Evolutionary conservation across 2,329 filamentous ascomycete species (phyloP), one percentile per base, ranked within the genome.

Genomic region (Neopestalotiopsis clavispora): DNA sequence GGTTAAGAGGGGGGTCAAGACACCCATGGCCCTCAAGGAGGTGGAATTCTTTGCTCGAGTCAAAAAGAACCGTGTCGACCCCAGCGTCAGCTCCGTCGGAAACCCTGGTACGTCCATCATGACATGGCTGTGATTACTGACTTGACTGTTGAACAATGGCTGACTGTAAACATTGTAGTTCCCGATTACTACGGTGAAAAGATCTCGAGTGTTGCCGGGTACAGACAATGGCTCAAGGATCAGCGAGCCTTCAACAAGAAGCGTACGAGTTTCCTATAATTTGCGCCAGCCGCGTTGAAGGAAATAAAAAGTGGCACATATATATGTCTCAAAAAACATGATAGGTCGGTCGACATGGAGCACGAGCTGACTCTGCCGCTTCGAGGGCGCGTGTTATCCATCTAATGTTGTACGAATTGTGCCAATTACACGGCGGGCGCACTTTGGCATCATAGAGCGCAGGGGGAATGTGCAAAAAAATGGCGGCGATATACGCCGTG

Each of bases 151-250:
- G 17, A 28, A 14, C 30, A 32, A 60, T n/a, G 23, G 45, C 17
- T 45, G 14, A 57, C 28, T 59, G 28, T 28, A 12, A 1, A 67
- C 23, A 10, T 2, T 61, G 2, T 66, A 87, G 93, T 97, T 1
- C 95, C 95, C 58, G 96, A 99, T 80, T 99, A 97, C 83, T 99
- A 99, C 77, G 96, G 96, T 75, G 96, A 99, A 84, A 98, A 98
- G 87, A 97, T 99, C 75, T 93, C 93, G 65, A 97, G 94, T 76
- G 94, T 98, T 28, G 87, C 91, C 67, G 95, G 94, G 61, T 99
- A 98, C 81, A 87, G 96, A 76, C 91, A 94, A 80, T 99, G 96
- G 96, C 84, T 99, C 77, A 98, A 97, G 86, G 96, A 99, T 78
- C 96, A 98, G 85, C 88, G 95, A 71, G 95, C 95, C 10, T 99